Percentiles rank a stretch among this genome's conserved stretches.
These are phyloP conservation scores for Graphiopsis chlorocephala DNA, from an alignment of 2,329 filamentous ascomycete species.

Conservation along the genomic window DNA sequence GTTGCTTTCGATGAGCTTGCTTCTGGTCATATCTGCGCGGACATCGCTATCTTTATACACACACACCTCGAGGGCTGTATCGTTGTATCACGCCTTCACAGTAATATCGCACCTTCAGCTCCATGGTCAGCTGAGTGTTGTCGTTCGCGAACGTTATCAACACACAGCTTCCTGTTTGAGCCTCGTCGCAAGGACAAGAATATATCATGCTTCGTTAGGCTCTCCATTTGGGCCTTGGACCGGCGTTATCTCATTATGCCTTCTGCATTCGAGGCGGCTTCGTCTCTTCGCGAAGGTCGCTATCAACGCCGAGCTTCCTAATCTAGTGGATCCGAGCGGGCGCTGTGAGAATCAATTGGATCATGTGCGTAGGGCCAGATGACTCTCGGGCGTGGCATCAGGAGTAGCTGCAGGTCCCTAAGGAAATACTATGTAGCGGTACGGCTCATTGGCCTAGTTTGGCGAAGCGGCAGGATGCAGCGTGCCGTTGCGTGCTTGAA, in stretches of 20 bases:
- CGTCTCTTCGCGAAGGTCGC: background rate
- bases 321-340: conserved; percentile 2
- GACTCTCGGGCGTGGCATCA: conserved; percentile 9
- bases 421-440: background rate
- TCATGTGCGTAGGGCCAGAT: conserved; percentile 10
- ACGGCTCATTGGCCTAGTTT: conserved; percentile 4
- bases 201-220: conserved; percentile 12
- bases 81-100: background rate
- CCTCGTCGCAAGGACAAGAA: background rate
- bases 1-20: conserved; percentile 1
- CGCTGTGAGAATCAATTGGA: background rate
- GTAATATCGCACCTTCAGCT: conserved; percentile 6
- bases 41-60: background rate
- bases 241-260: conserved; percentile 15
- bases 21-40: background rate
- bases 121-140: conserved; percentile 8
- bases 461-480: conserved; percentile 13
- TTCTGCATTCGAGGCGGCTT: conserved; percentile 10
- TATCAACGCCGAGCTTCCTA: conserved; percentile 11
- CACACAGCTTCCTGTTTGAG: conserved; percentile 11
- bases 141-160: conserved; percentile 10
- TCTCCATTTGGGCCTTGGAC: conserved; percentile 7
- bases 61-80: background rate
- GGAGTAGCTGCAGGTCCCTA: background rate
- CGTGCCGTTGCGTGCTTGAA: conserved; percentile 16